phyloP scores from a whole-genome alignment of 768 basidiomycete species.

The Postia placenta region DNA sequence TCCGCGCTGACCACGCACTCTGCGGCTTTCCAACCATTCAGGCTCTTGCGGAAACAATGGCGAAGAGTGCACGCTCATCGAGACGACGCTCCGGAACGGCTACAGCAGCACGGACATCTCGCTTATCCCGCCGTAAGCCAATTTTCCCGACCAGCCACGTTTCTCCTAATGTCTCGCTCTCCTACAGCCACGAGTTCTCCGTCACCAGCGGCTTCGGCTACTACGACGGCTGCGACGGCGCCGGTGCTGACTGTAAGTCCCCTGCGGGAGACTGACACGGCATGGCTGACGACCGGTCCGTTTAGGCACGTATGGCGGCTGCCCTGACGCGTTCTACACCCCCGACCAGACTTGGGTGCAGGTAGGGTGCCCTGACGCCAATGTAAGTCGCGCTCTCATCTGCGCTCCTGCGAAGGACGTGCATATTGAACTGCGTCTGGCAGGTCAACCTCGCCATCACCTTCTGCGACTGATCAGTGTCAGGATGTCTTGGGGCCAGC shows the following conservation, averaged over 20 bases:
- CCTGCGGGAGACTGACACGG: neutral
- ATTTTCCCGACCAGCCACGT: neutral
- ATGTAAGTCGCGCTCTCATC: conserved; percentile 24
- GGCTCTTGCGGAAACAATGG: conserved; percentile 35
- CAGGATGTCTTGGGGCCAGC: neutral
- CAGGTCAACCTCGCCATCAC: neutral
- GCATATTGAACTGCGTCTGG: neutral
- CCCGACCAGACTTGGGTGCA: conserved; percentile 32
- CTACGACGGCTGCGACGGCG: conserved; percentile 35
- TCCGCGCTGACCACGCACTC: too few relatives aligned
- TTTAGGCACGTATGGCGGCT: conserved; percentile 30
- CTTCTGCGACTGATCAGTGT: neutral
- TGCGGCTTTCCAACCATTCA: conserved; percentile 13
- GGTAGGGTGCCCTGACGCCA: conserved; percentile 30
- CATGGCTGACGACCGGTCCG: neutral
- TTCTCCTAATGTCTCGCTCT: neutral
- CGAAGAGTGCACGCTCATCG: conserved; percentile 36
- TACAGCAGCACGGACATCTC: conserved; percentile 35
- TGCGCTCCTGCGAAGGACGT: too few relatives aligned
- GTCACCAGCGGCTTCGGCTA: conserved; percentile 32
- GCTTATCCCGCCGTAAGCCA: conserved; percentile 33
- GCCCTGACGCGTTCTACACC: conserved; percentile 32
- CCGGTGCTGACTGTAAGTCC: conserved; percentile 34
- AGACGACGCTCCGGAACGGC: conserved; percentile 38
- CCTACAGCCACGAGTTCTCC: conserved; percentile 27